Evolutionary conservation across 23 red algal genomes (phyloP).

Genomic region (Gracilaria gracilis): DNA sequence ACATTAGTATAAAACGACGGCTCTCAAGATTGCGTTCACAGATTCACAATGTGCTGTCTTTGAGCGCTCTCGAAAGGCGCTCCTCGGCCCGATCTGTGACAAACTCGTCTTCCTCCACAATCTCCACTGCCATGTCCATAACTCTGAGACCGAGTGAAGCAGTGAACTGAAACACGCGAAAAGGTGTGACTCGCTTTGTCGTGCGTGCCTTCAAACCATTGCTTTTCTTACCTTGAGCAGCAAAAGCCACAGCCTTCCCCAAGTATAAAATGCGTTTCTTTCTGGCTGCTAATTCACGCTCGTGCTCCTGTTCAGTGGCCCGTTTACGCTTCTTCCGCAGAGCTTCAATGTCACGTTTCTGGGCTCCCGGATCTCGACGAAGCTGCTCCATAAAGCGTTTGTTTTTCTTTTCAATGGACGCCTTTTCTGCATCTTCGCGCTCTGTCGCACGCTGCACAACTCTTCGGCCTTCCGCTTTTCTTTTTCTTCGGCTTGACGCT

Average conservation of each 20-base stretch:
- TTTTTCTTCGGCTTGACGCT: not conserved
- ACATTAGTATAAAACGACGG: too few species aligned
- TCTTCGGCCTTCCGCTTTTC: not conserved
- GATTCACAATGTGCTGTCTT: too few species aligned
- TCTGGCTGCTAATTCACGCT: not conserved
- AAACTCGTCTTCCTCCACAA: too few species aligned
- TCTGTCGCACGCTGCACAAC: not conserved
- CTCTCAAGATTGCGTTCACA: too few species aligned
- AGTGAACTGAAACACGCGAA: not conserved
- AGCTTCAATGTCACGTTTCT: not conserved
- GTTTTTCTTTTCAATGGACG: not conserved
- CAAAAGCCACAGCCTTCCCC: not conserved
- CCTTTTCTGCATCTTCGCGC: not conserved
- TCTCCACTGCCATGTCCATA: too few species aligned
- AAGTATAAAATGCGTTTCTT: not conserved
- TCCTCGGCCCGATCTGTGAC: too few species aligned
- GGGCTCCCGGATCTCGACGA: not conserved
- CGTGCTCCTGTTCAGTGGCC: not conserved
- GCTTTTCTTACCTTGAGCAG: not conserved
- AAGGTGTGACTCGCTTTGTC: not conserved
- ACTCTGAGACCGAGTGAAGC: too few species aligned
- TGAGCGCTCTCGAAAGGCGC: too few species aligned
- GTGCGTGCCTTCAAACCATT: not conserved
- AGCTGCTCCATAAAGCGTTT: not conserved
- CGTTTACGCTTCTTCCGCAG: not conserved